phyloP scores from a whole-genome alignment of 768 basidiomycete species.

The Mycena epipterygia region DNA sequence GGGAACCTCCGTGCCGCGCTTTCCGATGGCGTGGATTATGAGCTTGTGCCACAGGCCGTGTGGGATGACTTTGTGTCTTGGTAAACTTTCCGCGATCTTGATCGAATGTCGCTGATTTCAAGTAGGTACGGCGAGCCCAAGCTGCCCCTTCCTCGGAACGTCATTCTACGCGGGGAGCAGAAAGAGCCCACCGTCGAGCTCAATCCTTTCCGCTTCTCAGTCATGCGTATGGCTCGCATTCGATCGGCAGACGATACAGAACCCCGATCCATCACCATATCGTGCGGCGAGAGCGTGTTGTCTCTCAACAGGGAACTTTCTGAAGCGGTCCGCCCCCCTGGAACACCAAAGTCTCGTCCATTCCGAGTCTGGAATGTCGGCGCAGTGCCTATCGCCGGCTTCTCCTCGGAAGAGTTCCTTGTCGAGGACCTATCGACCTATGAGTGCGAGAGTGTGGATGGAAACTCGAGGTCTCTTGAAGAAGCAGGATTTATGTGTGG shows the following conservation, averaged over 20 bases:
- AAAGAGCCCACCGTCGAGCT: constrained; percentile 76
- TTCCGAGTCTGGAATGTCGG: constrained; percentile 78
- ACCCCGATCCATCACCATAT: constrained; percentile 59
- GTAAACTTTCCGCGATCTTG: constrained; percentile 52
- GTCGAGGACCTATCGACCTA: constrained; percentile 45
- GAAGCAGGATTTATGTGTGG: constrained; percentile 70
- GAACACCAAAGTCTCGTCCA: constrained; percentile 46
- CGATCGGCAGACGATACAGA: constrained; percentile 43
- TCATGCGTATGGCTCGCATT: constrained; percentile 55
- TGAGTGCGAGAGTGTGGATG: constrained; percentile 59
- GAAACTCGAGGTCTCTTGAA: constrained; percentile 65
- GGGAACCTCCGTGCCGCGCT: constrained; percentile 61
- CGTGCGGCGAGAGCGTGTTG: constrained; percentile 64
- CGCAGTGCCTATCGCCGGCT: constrained; percentile 43
- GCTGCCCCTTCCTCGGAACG: constrained; percentile 72
- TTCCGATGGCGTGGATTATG: constrained; percentile 76
- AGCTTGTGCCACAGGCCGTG: constrained; percentile 78
- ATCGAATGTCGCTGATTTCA: neutral
- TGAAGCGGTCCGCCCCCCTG: constrained; percentile 47
- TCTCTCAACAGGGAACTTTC: constrained; percentile 58
- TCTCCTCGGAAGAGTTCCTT: constrained; percentile 54
- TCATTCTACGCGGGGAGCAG: constrained; percentile 70
- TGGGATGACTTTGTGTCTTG: constrained; percentile 80
- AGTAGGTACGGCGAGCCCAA: constrained; percentile 79
- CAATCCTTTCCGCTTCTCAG: constrained; percentile 74